Conservation (phyloP, 2,329 filamentous ascomycete species). For the Fusarium sp. region DNA sequence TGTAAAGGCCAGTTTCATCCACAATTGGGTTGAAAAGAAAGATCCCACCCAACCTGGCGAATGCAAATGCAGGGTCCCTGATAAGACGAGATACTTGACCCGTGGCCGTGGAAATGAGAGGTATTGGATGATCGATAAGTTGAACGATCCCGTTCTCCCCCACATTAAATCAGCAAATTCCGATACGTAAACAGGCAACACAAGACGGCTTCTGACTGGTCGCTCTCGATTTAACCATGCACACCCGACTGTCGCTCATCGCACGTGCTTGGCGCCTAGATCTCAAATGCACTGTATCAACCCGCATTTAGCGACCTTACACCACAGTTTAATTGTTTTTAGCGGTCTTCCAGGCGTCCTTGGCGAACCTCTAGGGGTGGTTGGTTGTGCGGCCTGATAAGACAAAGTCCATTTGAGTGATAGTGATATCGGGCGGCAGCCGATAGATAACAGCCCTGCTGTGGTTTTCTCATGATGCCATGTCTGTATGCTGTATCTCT, state of each 20-base stretch:
- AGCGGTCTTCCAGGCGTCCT: constrained; percentile 5
- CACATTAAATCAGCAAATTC: constrained; percentile 45
- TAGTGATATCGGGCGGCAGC: constrained; percentile 25
- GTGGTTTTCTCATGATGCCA: constrained; percentile 30
- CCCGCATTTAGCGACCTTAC: constrained; percentile 23
- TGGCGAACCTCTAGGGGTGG: constrained; percentile 11
- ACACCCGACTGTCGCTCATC: constrained; percentile 9
- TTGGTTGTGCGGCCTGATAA: constrained; percentile 26
- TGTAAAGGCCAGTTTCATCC: not conserved
- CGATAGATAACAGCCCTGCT: constrained; percentile 28
- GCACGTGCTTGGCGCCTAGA: constrained; percentile 34
- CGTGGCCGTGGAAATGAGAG: constrained; percentile 26
- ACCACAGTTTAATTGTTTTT: constrained; percentile 11
- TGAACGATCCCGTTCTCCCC: constrained; percentile 7
- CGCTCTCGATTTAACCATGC: not conserved
- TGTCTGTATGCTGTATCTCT: constrained; percentile 1
- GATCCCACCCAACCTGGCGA: constrained; percentile 11
- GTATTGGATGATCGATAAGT: constrained; percentile 27
- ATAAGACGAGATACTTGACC: constrained; percentile 27
- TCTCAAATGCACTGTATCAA: constrained; percentile 25
- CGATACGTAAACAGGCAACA: constrained; percentile 47
- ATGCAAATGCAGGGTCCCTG: constrained; percentile 27
- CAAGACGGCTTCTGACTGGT: constrained; percentile 37
- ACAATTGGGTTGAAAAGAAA: not conserved
- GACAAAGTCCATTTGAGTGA: constrained; percentile 19